Percentiles rank a stretch among this genome's conserved stretches.
Evolutionary conservation across 1,139 yeast genomes (phyloP).

Genomic region (Geotrichum klebahnii): DNA sequence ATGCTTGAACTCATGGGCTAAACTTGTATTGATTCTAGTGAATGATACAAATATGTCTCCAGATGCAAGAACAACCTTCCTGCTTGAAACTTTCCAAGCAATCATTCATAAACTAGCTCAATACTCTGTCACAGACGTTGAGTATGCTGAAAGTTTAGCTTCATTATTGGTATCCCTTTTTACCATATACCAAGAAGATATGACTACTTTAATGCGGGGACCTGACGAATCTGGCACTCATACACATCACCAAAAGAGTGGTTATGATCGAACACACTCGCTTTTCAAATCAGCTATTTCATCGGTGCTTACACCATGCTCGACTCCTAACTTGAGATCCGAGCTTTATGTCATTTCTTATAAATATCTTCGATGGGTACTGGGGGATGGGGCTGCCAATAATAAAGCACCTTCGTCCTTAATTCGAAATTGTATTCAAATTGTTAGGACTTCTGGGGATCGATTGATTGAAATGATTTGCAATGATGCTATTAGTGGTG

Average conservation of each 20-base stretch:
- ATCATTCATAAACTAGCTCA: constrained; percentile 73
- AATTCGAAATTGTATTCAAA: constrained; percentile 35
- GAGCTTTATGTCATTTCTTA: constrained; percentile 73
- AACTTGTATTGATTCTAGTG: constrained; percentile 67
- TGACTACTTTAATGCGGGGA: constrained; percentile 38
- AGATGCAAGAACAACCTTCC: constrained; percentile 52
- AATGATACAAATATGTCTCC: constrained; percentile 51
- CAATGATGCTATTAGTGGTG: constrained; percentile 76
- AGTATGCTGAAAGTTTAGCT: constrained; percentile 71
- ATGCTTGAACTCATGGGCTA: constrained; percentile 78
- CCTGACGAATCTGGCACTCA: constrained; percentile 20
- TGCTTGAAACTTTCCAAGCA: constrained; percentile 70
- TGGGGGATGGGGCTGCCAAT: background rate
- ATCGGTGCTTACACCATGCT: constrained; percentile 66
- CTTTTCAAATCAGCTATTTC: constrained; percentile 68
- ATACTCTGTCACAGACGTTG: constrained; percentile 61
- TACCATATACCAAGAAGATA: constrained; percentile 53
- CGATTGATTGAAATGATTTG: constrained; percentile 61
- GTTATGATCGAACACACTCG: constrained; percentile 55
- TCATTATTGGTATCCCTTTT: constrained; percentile 69
- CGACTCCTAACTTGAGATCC: constrained; percentile 66
- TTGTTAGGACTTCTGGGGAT: constrained; percentile 57
- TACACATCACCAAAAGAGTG: constrained; percentile 11
- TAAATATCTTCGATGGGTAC: constrained; percentile 47
- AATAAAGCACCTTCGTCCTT: constrained; percentile 4